These are phyloP conservation scores for Podila horticola DNA, from an alignment of 192 early-diverging fungal species.

Conservation along the genomic window DNA sequence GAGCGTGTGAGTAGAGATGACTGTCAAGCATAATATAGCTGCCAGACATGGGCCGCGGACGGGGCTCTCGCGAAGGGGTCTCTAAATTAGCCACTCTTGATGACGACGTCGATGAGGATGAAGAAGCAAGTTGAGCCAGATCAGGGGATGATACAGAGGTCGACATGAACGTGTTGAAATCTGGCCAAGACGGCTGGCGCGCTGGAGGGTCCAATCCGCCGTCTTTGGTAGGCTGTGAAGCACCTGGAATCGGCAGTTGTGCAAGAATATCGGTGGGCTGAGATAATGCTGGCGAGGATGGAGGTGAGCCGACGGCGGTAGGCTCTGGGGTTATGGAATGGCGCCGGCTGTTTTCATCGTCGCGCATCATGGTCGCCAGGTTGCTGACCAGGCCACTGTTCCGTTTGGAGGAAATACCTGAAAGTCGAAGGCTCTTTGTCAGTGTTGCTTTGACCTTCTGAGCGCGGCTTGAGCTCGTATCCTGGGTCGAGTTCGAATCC, in stretches of 20 bases:
- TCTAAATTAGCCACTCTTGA: background rate
- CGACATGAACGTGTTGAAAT: constrained; percentile 1
- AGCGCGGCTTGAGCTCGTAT: background rate
- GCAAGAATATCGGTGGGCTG: no score
- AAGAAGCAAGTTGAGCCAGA: background rate
- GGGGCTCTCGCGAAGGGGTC: background rate
- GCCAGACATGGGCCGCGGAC: background rate
- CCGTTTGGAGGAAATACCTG: background rate
- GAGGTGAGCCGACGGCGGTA: no score
- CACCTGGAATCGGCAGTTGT: no score
- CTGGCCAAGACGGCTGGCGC: background rate
- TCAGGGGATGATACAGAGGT: background rate
- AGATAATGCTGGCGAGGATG: no score
- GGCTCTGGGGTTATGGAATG: no score
- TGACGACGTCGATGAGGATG: background rate
- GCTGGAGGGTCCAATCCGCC: background rate
- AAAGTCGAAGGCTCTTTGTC: background rate
- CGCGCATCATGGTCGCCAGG: background rate
- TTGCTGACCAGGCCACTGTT: background rate
- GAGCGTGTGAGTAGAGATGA: background rate
- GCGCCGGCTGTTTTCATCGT: background rate
- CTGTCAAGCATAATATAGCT: background rate
- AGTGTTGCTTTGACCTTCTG: background rate
- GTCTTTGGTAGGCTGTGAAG: no score
- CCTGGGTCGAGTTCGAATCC: no score